Evolutionary conservation across 2,329 filamentous ascomycete species (phyloP), one percentile per base, ranked within the genome.

Genomic region (Pseudocercospora ulei): DNA sequence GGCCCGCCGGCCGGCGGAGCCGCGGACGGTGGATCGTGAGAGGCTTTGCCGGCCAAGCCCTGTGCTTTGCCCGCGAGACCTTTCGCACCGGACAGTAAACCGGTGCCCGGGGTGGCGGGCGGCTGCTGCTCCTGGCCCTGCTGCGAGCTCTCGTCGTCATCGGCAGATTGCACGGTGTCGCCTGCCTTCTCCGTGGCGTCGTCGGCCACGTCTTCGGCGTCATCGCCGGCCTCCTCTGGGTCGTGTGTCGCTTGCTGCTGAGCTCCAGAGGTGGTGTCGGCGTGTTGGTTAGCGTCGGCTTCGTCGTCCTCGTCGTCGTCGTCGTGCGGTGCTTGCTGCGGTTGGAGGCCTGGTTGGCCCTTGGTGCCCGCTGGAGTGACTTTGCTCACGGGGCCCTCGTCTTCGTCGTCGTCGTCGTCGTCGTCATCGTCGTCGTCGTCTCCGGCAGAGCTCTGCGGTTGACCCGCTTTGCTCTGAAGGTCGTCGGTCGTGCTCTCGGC

Each of bases 1-100:
- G 62, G 58, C 14, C 53, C 48, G 3, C 56, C 55, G 12, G 59
- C 41, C 31, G 39, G 34, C 24, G 33, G 39, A 22, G 33, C 28
- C 33, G 36, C 29, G n/a, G 60, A 56, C 30, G 56, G 53, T 12
- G 56, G 56, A 26, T 65, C 62, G 41, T 64, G 50, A 14, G 57
- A 59, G 36, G 61, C 57, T 53, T 68, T 65, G 50, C 63, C 62
- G 18, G 65, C 65, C 25, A 68, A 55, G 39, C 62, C 62, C n/a
- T 61, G 62, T 22, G 66, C 67, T 50, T 65, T 64, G 44, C 62
- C 65, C 48, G 66, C 65, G 13, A 69, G 61, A 39, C 64, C 64
- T 34, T 66, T 62, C 24, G 65, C 65, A 41, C 63, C 63, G 43
- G 60, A 63, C 47, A 66, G 43, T 9, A 65, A 57, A 38, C 64